Conservation (phyloP, 805 yeast genomes). For the Suhomyces tanzawaensis region DNA sequence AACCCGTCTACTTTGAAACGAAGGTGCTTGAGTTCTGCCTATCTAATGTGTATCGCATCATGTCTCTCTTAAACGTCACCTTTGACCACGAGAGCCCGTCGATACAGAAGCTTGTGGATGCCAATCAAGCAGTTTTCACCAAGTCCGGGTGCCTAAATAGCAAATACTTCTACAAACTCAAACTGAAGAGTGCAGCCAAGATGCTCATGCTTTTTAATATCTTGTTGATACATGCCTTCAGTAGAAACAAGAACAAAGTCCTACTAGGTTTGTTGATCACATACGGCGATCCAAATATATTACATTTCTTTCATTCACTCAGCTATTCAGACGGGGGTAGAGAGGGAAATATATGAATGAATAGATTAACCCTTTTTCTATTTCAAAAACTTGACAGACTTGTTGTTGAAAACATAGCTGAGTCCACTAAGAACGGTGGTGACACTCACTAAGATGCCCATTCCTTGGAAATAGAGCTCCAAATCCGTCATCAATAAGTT, state of each 20-base stretch:
- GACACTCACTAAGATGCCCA: constrained; percentile 32
- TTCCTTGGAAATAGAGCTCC: constrained; percentile 20
- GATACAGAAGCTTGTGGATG: neutral
- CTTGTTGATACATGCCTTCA: neutral
- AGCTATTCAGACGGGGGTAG: neutral
- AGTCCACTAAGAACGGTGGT: constrained; percentile 80
- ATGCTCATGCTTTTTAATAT: neutral
- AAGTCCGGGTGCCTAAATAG: neutral
- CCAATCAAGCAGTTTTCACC: neutral
- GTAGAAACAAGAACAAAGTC: neutral
- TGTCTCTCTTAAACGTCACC: neutral
- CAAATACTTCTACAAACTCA: too few species aligned
- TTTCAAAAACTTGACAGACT: constrained; percentile 59
- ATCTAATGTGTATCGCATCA: neutral
- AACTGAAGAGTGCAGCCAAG: neutral
- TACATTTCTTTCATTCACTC: neutral
- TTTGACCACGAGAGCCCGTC: neutral
- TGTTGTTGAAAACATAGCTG: constrained; percentile 67
- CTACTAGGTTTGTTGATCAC: constrained; percentile 1
- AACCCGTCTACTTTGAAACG: neutral
- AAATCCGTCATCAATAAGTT: constrained; percentile 14
- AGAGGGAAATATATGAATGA: constrained; percentile 2
- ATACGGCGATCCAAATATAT: neutral
- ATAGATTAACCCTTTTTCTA: neutral
- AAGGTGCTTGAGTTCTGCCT: neutral